Evolutionary conservation across 2,329 filamentous ascomycete species (phyloP).

Genomic region (Cladosporium sphaerospermum): DNA sequence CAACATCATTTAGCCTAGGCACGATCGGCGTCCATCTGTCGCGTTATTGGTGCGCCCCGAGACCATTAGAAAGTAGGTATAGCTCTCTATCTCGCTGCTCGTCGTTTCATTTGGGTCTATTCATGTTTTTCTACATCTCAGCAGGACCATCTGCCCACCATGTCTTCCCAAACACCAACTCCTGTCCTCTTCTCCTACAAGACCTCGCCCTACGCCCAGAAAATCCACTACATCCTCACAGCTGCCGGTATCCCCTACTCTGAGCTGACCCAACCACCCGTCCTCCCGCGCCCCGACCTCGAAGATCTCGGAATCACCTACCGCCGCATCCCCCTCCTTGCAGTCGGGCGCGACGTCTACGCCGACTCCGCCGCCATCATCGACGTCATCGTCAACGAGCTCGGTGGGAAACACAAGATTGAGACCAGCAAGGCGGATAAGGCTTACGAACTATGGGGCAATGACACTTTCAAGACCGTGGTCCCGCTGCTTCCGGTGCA

Average conservation of each 20-base stretch:
- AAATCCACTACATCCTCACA: constrained; percentile 62
- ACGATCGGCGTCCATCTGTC: too few species aligned
- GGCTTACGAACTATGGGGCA: constrained; percentile 24
- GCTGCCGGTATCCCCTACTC: constrained; percentile 57
- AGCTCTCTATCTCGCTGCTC: too few species aligned
- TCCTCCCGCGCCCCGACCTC: constrained; percentile 15
- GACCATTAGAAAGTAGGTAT: too few species aligned
- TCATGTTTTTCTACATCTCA: too few species aligned
- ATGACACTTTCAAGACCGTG: constrained; percentile 19
- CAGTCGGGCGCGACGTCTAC: constrained; percentile 29
- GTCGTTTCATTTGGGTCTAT: too few species aligned
- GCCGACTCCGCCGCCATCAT: constrained; percentile 29
- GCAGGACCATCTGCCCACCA: too few species aligned
- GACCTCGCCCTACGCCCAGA: constrained; percentile 58
- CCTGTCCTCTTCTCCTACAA: constrained; percentile 56
- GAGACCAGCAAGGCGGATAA: constrained; percentile 22
- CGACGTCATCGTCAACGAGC: constrained; percentile 18
- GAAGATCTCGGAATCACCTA: constrained; percentile 13
- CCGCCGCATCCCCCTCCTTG: constrained; percentile 26
- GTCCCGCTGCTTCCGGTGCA: constrained; percentile 20
- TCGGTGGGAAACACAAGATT: constrained; percentile 15
- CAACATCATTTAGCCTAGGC: too few species aligned
- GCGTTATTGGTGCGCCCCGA: too few species aligned
- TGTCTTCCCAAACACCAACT: too few species aligned
- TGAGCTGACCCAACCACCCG: constrained; percentile 8